Conservation (phyloP, 305 asterid genomes). For the Solanum chacoense region DNA sequence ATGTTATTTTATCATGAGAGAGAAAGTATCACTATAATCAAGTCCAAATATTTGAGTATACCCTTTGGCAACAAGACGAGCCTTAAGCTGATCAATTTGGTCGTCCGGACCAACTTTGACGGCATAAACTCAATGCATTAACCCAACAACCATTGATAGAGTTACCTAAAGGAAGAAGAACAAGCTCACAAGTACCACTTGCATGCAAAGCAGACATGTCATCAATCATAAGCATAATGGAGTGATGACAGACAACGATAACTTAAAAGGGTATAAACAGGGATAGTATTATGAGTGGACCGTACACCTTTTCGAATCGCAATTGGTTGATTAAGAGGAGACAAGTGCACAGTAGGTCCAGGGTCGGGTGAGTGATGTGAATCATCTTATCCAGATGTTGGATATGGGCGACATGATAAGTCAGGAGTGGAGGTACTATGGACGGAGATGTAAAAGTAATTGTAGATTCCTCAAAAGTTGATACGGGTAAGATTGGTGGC, state of each 20-base stretch:
- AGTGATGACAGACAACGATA: not conserved
- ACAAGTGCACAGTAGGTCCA: not conserved
- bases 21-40: not conserved
- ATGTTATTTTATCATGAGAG: not conserved
- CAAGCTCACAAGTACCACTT: not conserved
- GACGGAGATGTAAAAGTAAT: not conserved
- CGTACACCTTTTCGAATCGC: not conserved
- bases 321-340: not conserved
- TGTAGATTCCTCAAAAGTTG: not conserved
- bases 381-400: not conserved
- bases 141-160: not conserved
- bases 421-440: not conserved
- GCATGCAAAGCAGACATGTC: not conserved
- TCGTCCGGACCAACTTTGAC: not conserved
- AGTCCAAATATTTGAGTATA: not conserved
- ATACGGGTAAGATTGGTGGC: not conserved
- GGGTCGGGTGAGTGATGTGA: not conserved
- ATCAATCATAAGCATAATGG: not conserved
- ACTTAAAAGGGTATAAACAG: not conserved
- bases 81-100: not conserved
- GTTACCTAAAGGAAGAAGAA: not conserved
- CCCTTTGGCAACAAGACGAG: not conserved
- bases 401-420: not conserved
- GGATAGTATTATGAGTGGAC: not conserved
- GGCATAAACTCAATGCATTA: not conserved